phyloP scores from a whole-genome alignment of 2,329 filamentous ascomycete genomes.

The Diplodia corticola region DNA sequence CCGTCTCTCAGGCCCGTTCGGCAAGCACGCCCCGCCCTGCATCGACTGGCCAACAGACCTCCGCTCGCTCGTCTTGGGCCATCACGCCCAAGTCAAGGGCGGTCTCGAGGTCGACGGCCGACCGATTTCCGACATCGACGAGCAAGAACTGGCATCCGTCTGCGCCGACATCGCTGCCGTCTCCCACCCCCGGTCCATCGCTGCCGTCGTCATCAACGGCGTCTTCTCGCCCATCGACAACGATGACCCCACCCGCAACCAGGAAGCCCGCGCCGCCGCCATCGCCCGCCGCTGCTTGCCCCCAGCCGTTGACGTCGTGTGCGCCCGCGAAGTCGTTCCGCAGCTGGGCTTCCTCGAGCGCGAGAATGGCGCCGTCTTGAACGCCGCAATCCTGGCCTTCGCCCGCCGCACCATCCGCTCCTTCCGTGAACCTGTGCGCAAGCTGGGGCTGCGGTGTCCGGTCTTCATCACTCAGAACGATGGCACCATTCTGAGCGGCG shows the following conservation, averaged over 20 bases:
- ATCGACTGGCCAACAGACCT: conserved; percentile 55
- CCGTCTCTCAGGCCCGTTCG: conserved; percentile 56
- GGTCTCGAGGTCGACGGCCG: conserved; percentile 40
- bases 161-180: conserved; percentile 37
- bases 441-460: conserved; percentile 50
- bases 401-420: conserved; percentile 58
- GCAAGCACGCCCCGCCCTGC: conserved; percentile 53
- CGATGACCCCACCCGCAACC: conserved; percentile 33
- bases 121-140: conserved; percentile 32
- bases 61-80: conserved; percentile 49
- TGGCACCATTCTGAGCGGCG: conserved; percentile 59
- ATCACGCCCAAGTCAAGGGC: conserved; percentile 46
- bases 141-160: conserved; percentile 40
- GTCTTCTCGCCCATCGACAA: conserved; percentile 51
- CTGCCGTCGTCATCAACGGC: conserved; percentile 46
- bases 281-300: conserved; percentile 43
- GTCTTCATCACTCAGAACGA: conserved; percentile 66
- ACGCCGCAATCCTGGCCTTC: conserved; percentile 61
- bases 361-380: conserved; percentile 66
- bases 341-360: conserved; percentile 57
- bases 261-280: conserved; percentile 44
- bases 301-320: conserved; percentile 40
- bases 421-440: conserved; percentile 55
- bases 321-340: conserved; percentile 46
- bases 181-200: conserved; percentile 33